phyloP scores from a whole-genome alignment of 371 early-diverging fungal species.

The Apophysomyces elegans region DNA sequence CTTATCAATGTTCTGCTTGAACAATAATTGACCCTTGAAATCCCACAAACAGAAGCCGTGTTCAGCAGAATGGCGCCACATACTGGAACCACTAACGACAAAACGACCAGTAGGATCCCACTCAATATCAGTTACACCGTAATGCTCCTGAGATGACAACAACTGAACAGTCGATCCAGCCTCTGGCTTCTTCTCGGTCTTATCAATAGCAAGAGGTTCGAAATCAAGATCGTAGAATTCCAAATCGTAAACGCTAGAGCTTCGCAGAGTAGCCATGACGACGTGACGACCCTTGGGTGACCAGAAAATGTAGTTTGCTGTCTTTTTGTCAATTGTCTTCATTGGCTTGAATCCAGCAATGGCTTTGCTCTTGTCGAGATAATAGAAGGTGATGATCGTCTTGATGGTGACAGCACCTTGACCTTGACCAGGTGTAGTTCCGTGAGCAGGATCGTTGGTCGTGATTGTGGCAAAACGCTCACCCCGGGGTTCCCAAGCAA shows the following conservation, averaged over 20 bases:
- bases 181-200: constrained; percentile 58
- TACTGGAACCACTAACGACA: constrained; percentile 84
- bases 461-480: constrained; percentile 85
- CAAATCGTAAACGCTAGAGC: constrained; percentile 77
- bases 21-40: constrained; percentile 84
- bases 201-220: constrained; percentile 54
- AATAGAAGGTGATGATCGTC: constrained; percentile 85
- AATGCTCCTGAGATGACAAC: constrained; percentile 85
- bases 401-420: constrained; percentile 63
- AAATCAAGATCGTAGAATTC: constrained; percentile 96
- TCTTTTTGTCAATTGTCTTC: constrained; percentile 73
- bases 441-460: constrained; percentile 70
- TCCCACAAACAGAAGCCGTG: constrained; percentile 94
- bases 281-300: constrained; percentile 96
- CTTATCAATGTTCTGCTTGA: constrained; percentile 74
- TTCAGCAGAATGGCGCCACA: constrained; percentile 84
- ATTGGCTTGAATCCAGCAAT: constrained; percentile 72
- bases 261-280: constrained; percentile 87
- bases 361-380: constrained; percentile 64
- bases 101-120: constrained; percentile 99
- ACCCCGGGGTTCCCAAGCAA: constrained; percentile 96
- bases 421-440: constrained; percentile 47
- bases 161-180: constrained; percentile 56
- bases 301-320: constrained; percentile 88
- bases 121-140: constrained; percentile 92